These are phyloP conservation scores for Fusarium neocosmosporiellum DNA, from an alignment of 2,329 filamentous ascomycete genomes.

Conservation along the genomic window DNA sequence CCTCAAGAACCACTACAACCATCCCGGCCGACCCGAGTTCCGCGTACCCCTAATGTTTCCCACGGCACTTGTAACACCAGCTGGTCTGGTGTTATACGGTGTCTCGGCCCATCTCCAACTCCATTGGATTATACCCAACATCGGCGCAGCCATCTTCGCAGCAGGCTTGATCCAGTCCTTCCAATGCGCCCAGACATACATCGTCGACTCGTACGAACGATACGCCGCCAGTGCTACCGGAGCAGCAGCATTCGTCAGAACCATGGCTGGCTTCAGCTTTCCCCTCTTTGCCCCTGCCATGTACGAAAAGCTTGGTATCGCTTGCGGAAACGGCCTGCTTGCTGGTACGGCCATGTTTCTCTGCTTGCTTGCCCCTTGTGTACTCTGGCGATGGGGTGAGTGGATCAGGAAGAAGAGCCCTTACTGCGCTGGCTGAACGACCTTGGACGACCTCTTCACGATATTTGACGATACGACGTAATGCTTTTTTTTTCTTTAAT, in stretches of 20 bases:
- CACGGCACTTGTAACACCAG: slow-evolving; percentile 55
- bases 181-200: slow-evolving; percentile 68
- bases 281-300: slow-evolving; percentile 66
- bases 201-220: slow-evolving; percentile 62
- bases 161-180: slow-evolving; percentile 67
- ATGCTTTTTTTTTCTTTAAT: not conserved
- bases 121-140: slow-evolving; percentile 67
- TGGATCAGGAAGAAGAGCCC: slow-evolving; percentile 34
- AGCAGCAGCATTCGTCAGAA: slow-evolving; percentile 65
- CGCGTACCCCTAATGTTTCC: slow-evolving; percentile 51
- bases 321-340: slow-evolving; percentile 55
- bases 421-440: slow-evolving; percentile 30
- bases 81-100: slow-evolving; percentile 63
- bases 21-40: slow-evolving; percentile 48
- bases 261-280: slow-evolving; percentile 66
- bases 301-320: slow-evolving; percentile 55
- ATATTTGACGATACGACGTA: not conserved
- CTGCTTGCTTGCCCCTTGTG: slow-evolving; percentile 27
- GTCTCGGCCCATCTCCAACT: slow-evolving; percentile 54
- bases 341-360: slow-evolving; percentile 42
- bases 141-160: slow-evolving; percentile 61
- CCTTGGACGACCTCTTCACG: not conserved
- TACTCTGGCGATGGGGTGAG: slow-evolving; percentile 36
- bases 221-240: slow-evolving; percentile 57
- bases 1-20: slow-evolving; percentile 41